Percentiles rank a stretch among this genome's conserved stretches.
These are phyloP conservation scores for Xylaria castorea DNA, from an alignment of 495 filamentous ascomycete species.

Conservation along the genomic window DNA sequence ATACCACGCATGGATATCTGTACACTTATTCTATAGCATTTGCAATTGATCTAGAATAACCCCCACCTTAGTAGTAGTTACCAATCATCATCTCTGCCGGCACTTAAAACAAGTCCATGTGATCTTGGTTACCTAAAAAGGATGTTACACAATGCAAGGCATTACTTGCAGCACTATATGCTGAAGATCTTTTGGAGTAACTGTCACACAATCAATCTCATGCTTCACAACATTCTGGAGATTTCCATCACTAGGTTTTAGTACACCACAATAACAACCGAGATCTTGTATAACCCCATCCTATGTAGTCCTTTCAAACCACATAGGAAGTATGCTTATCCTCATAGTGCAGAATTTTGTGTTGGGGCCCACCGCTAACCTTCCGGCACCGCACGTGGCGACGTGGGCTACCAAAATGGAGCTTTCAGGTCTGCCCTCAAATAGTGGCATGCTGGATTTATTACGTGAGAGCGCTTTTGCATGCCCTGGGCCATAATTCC, in stretches of 20 bases:
- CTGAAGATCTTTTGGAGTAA: neutral
- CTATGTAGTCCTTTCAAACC: neutral
- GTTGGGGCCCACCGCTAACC: constrained; percentile 8
- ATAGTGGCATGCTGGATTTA: neutral
- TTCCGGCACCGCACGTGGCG: constrained; percentile 19
- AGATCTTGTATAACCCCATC: neutral
- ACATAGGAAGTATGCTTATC: constrained; percentile 2
- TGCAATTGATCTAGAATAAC: neutral
- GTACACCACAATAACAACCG: neutral
- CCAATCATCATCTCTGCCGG: neutral
- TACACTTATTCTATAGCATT: neutral
- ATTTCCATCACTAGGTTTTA: neutral
- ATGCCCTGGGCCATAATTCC: constrained; percentile 3
- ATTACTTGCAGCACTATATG: constrained; percentile 10
- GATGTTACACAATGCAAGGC: constrained; percentile 5
- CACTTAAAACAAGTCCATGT: neutral
- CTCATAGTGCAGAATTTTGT: neutral
- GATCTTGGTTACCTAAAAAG: neutral
- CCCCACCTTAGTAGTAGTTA: neutral
- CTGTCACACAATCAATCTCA: neutral
- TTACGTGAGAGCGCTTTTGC: constrained; percentile 17
- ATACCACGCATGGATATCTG: neutral
- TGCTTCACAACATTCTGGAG: neutral
- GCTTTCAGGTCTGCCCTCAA: constrained; percentile 2
- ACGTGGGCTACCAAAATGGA: constrained; percentile 10